A percentile compares a stretch with the other conserved stretches of the same genome.
Evolutionary conservation across 2,329 filamentous ascomycete species (phyloP).

Genomic region (Penicillium digitatum): DNA sequence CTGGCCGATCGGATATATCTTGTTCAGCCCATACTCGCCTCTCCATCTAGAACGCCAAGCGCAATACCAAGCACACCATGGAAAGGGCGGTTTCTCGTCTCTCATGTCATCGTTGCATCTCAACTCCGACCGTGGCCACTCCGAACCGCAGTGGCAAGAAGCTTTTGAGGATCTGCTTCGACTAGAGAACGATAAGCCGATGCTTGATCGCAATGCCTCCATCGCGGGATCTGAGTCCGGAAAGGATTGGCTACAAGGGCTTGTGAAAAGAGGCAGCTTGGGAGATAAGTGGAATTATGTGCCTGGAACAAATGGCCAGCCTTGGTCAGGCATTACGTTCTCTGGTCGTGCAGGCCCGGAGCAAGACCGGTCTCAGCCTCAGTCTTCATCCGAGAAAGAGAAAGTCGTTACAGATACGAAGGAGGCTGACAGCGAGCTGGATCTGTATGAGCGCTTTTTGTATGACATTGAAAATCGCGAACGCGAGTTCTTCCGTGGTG

Average conservation of each 20-base stretch:
- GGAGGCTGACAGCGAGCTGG: constrained; percentile 46
- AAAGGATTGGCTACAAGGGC: constrained; percentile 39
- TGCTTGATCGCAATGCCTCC: constrained; percentile 35
- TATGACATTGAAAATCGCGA: constrained; percentile 35
- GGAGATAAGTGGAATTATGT: constrained; percentile 39
- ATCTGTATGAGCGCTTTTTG: constrained; percentile 52
- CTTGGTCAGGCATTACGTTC: constrained; percentile 25
- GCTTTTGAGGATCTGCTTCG: constrained; percentile 59
- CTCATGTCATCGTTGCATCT: constrained; percentile 33
- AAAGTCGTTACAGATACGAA: constrained; percentile 21
- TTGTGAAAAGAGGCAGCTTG: constrained; percentile 42
- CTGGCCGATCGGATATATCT: constrained; percentile 44
- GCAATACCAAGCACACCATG: constrained; percentile 25
- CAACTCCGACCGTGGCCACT: constrained; percentile 33
- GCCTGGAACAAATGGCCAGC: constrained; percentile 19
- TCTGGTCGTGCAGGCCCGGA: constrained; percentile 5
- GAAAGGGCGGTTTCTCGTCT: constrained; percentile 32
- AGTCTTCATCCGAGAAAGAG: constrained; percentile 9
- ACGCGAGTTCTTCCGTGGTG: constrained; percentile 26
- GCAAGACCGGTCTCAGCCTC: constrained; percentile 4
- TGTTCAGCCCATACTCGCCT: constrained; percentile 54
- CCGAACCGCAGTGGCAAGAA: constrained; percentile 49
- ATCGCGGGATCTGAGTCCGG: constrained; percentile 28
- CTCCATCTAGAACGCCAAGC: constrained; percentile 50
- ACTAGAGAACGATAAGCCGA: constrained; percentile 44